These are phyloP conservation scores for Backusella circina DNA, from an alignment of 192 early-diverging fungal genomes.

Conservation along the genomic window DNA sequence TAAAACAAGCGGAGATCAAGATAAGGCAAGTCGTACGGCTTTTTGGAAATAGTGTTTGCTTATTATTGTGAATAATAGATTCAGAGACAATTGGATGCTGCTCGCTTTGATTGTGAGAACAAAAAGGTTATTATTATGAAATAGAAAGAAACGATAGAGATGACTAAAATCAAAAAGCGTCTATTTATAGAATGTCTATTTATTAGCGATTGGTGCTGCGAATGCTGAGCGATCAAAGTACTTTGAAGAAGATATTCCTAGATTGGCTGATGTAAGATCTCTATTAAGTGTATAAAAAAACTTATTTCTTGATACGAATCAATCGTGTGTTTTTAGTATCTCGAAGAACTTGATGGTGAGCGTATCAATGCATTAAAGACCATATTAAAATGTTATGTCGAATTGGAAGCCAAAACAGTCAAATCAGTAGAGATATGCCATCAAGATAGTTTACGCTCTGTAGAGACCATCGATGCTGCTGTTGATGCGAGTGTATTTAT, in stretches of 20 bases:
- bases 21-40: slow-evolving; percentile 33
- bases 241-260: slow-evolving; percentile 60
- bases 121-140: slow-evolving; percentile 37
- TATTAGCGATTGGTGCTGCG: slow-evolving; percentile 56
- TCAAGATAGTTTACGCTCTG: slow-evolving; percentile 25
- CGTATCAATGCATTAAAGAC: slow-evolving; percentile 49
- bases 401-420: slow-evolving; percentile 38
- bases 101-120: slow-evolving; percentile 69
- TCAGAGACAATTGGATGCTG: slow-evolving; percentile 43
- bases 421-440: slow-evolving; percentile 29
- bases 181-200: slow-evolving; percentile 57
- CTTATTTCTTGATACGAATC: neutral
- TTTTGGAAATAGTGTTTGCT: neutral
- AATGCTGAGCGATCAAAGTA: slow-evolving; percentile 64
- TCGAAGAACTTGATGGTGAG: slow-evolving; percentile 57
- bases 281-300: neutral
- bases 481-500: slow-evolving; percentile 54
- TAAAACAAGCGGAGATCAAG: slow-evolving; percentile 52
- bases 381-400: slow-evolving; percentile 51
- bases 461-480: slow-evolving; percentile 46
- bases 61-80: slow-evolving; percentile 11
- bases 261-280: slow-evolving; percentile 48
- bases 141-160: neutral
- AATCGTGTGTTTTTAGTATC: slow-evolving; percentile 37
- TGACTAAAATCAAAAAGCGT: neutral